Percentiles rank a stretch among this genome's conserved stretches.
These are phyloP conservation scores for Taxillus chinensis DNA, from an alignment of 164 flowering plant genomes.

Conservation along the genomic window DNA sequence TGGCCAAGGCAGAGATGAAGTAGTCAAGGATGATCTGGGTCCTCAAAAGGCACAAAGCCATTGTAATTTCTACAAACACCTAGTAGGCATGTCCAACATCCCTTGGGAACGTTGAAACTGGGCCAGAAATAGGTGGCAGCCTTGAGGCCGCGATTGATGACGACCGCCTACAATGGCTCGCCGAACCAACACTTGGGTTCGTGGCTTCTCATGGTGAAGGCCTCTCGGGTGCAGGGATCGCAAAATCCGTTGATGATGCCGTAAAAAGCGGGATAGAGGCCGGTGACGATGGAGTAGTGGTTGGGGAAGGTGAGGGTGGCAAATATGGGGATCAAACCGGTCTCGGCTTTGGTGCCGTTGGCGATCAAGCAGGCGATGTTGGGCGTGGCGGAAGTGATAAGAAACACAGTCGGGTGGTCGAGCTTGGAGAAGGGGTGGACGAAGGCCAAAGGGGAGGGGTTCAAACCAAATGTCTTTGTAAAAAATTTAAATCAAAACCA, in stretches of 20 bases:
- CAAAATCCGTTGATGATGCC: conserved; percentile 59
- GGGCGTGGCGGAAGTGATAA: conserved; percentile 50
- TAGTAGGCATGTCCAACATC: conserved; percentile 65
- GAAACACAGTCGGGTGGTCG: conserved; percentile 32
- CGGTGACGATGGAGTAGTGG: conserved; percentile 88
- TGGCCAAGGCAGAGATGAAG: too few species aligned
- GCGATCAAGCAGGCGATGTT: conserved; percentile 50
- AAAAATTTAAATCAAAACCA: too few species aligned
- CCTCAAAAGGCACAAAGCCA: conserved; percentile 79
- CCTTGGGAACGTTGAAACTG: conserved; percentile 81
- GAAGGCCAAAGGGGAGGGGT: conserved; percentile 2
- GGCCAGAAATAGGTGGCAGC: conserved; percentile 95
- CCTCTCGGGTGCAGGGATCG: conserved; percentile 55
- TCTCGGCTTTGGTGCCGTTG: conserved; percentile 80
- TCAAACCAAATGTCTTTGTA: too few species aligned
- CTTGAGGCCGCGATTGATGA: conserved; percentile 47
- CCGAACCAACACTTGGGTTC: conserved; percentile 96
- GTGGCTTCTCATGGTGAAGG: conserved; percentile 57
- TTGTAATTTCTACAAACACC: conserved; percentile 47
- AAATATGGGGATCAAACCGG: conserved; percentile 83
- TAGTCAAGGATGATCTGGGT: conserved; percentile 58
- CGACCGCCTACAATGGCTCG: conserved; percentile 88
- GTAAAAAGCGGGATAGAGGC: conserved; percentile 77
- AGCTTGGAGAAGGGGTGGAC: conserved; percentile 40
- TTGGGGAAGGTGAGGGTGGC: conserved; percentile 93